phyloP scores from a whole-genome alignment of 371 early-diverging fungal genomes.

The Mortierella sp. region DNA sequence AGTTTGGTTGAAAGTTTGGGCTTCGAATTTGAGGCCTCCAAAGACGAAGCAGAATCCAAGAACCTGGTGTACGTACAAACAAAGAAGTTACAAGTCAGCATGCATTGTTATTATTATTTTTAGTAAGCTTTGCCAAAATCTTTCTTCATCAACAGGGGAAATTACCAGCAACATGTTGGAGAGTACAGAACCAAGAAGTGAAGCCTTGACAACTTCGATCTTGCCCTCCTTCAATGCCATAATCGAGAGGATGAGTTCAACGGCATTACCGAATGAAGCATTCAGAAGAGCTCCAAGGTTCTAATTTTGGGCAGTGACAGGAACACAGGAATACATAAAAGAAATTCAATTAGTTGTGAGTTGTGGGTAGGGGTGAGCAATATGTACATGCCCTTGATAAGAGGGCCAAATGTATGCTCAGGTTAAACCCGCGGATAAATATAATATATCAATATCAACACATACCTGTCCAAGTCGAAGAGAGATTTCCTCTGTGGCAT shows the following conservation, averaged over 20 bases:
- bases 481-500: constrained; percentile 67
- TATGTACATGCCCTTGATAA: no score
- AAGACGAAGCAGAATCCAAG: constrained; percentile 84
- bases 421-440: no score
- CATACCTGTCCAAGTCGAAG: constrained; percentile 61
- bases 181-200: constrained; percentile 88
- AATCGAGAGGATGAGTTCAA: constrained; percentile 86
- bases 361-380: not conserved
- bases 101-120: not conserved
- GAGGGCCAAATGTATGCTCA: not conserved
- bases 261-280: constrained; percentile 89
- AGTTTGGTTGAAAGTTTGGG: constrained; percentile 82
- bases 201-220: constrained; percentile 88
- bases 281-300: constrained; percentile 91
- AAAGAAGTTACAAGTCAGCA: not conserved
- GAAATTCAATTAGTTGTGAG: no score
- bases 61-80: constrained; percentile 31
- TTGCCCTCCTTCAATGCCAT: constrained; percentile 84
- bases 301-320: constrained; percentile 30
- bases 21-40: constrained; percentile 78
- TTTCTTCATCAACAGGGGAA: not conserved
- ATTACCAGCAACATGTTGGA: constrained; percentile 82
- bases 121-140: not conserved
- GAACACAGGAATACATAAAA: not conserved
- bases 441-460: not conserved